Evolutionary conservation across 2,329 filamentous ascomycete species (phyloP), one percentile per base, ranked within the genome.

Genomic region (Cladobotryum mycophilum): DNA sequence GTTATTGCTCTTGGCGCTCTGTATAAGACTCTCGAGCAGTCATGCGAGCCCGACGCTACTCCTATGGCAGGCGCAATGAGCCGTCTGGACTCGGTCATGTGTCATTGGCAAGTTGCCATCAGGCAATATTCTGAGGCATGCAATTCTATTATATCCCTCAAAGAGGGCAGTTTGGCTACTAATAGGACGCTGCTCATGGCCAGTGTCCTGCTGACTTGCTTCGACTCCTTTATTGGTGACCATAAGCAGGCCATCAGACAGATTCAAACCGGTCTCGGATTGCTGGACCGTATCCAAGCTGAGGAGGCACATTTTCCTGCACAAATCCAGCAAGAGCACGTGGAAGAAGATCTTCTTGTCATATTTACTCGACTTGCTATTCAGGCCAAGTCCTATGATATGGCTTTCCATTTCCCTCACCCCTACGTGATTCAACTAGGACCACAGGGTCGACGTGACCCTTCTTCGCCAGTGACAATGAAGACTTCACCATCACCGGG

Each of bases 351-450:
- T 58, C 70, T 85, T 22, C 71, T 80, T 5, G 78, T 80, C 45
- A 83, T 84, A 70, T 84, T 84, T 57, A 82, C 78, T 1, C 75
- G 81, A 4, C 69, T 84, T 2, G 80, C 80, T 2, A 81, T 84
- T 41, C 81, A 84, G 61, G 81, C 81, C 41, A 85, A 84, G 60
- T 83, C 80, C 1, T 85, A 85, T 60, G 81, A 84, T 58, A 80
- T 84, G 79, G 81, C 81, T 33, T 85, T 84, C 59, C 81, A 85
- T 61, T 84, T 84, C 53, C 81, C 81, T 1, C 72, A 80, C 30
- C 80, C 81, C 1, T 82, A 76, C 50, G 80, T 84, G 6, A 79
- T 84, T 53, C 73, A 73, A 5, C 74, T 53, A 53, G 67, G 42
- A 48, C 57, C 52, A 60, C 68, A 42, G 61, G 68, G 56, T 56